Evolutionary conservation across 164 flowering plant species (phyloP).

Genomic region (Macadamia tetraphylla): DNA sequence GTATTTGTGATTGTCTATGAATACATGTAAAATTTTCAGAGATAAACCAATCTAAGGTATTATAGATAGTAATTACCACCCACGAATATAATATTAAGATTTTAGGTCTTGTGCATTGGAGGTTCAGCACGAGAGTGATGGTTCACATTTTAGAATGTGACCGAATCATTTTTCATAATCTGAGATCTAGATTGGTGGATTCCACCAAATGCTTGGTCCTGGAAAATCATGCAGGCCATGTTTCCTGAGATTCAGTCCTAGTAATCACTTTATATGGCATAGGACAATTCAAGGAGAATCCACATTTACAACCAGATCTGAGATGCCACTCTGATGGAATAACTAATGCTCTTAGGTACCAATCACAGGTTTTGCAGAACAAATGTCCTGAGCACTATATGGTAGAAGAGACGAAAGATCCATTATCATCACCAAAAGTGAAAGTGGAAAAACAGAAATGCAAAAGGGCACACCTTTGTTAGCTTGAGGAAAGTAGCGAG

Average conservation of each 20-base stretch:
- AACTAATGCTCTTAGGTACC: not conserved
- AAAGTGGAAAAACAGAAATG: not conserved
- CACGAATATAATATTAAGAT: not conserved
- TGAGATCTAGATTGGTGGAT: too few species aligned
- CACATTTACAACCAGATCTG: not conserved
- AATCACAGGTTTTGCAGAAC: not conserved
- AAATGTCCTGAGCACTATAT: not conserved
- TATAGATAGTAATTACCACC: not conserved
- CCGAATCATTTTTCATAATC: not conserved
- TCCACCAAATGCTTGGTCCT: too few species aligned
- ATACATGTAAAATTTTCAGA: not conserved
- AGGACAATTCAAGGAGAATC: not conserved
- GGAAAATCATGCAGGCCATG: too few species aligned
- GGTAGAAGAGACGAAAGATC: not conserved
- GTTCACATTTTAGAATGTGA: too few species aligned
- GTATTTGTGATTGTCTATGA: not conserved
- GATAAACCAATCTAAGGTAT: not conserved
- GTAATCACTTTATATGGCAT: too few species aligned
- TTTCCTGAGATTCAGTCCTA: too few species aligned
- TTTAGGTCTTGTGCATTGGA: not conserved
- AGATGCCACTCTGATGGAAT: not conserved
- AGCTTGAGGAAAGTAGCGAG: conserved; percentile 91
- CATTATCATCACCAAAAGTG: not conserved
- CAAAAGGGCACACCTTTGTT: conserved; percentile 60
- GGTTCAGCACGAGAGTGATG: too few species aligned